A percentile compares a stretch with the other conserved stretches of the same genome.
phyloP scores from a whole-genome alignment of 2,329 filamentous ascomycete species.

The Teratosphaeria pseudoeucalypti region DNA sequence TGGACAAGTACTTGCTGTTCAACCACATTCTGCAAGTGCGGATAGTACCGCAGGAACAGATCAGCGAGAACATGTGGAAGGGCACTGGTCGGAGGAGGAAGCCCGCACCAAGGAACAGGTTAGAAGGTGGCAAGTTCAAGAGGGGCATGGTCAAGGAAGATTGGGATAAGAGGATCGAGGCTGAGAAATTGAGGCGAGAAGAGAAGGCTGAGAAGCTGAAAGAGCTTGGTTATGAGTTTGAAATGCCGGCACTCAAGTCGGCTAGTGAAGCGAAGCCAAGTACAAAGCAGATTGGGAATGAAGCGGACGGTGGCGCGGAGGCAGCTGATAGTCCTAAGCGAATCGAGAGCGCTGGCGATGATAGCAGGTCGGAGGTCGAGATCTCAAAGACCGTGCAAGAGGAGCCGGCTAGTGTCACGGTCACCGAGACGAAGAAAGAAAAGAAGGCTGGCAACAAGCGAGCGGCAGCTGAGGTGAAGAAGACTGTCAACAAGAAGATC shows the following conservation, averaged over 20 bases:
- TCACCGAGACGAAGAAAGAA: constrained; percentile 15
- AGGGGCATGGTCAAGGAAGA: constrained; percentile 60
- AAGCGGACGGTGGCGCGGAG: constrained; percentile 5
- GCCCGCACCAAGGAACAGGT: constrained; percentile 82
- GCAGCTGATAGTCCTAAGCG: not conserved
- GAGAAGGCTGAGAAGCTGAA: constrained; percentile 65
- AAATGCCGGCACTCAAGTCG: constrained; percentile 60
- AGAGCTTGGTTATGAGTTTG: constrained; percentile 73
- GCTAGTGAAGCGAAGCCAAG: constrained; percentile 43
- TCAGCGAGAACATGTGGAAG: constrained; percentile 77
- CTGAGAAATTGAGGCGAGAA: constrained; percentile 60
- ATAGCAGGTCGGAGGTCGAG: constrained; percentile 1
- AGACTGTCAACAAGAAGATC: constrained; percentile 16
- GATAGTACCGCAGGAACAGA: constrained; percentile 61
- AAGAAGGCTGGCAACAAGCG: constrained; percentile 25
- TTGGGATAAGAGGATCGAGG: constrained; percentile 68
- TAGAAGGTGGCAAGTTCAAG: constrained; percentile 65
- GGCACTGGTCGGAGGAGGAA: constrained; percentile 63
- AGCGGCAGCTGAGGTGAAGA: constrained; percentile 26
- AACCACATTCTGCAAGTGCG: constrained; percentile 88
- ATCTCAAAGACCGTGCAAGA: constrained; percentile 6
- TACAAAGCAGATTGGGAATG: constrained; percentile 24
- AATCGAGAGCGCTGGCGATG: not conserved
- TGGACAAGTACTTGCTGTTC: constrained; percentile 96
- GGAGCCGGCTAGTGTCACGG: constrained; percentile 8